These are phyloP conservation scores for Tulasnella sp. DNA, from an alignment of 768 basidiomycete species.

Conservation along the genomic window DNA sequence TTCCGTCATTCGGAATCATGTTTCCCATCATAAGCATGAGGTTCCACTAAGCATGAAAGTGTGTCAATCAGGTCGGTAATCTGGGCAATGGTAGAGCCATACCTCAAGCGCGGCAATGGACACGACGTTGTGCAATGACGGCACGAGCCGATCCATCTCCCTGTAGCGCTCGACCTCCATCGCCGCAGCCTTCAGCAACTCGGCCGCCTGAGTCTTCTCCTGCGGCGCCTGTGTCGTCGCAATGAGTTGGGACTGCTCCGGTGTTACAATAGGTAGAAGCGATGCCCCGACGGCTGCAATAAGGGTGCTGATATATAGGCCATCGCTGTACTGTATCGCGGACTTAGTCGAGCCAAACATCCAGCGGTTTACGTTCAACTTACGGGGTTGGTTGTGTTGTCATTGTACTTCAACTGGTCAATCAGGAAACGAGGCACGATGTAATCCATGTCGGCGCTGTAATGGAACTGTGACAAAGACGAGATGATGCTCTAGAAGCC, in stretches of 20 bases:
- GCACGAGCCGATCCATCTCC: constrained; percentile 88
- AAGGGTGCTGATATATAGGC: constrained; percentile 76
- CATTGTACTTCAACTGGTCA: constrained; percentile 88
- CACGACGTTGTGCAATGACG: constrained; percentile 87
- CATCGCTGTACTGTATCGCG: constrained; percentile 65
- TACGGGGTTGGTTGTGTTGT: constrained; percentile 83
- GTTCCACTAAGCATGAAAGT: constrained; percentile 53
- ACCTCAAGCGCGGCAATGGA: constrained; percentile 88
- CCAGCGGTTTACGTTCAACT: constrained; percentile 25
- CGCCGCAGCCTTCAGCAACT: constrained; percentile 58
- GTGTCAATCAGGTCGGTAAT: constrained; percentile 19
- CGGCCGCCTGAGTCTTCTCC: constrained; percentile 53
- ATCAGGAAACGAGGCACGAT: constrained; percentile 80
- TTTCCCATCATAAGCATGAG: constrained; percentile 63
- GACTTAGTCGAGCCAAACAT: not conserved
- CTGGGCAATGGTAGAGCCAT: constrained; percentile 21
- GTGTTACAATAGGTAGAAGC: constrained; percentile 60
- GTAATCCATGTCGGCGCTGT: constrained; percentile 65
- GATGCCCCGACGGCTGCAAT: constrained; percentile 73
- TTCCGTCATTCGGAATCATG: constrained; percentile 62
- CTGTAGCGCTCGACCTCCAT: constrained; percentile 84
- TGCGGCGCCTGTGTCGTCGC: constrained; percentile 54
- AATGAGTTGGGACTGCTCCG: constrained; percentile 67
- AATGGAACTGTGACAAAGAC: constrained; percentile 75
- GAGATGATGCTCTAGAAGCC: constrained; percentile 62